Evolutionary conservation across 306 rosid genomes (phyloP).

Genomic region (Pyrus bretschneideri): DNA sequence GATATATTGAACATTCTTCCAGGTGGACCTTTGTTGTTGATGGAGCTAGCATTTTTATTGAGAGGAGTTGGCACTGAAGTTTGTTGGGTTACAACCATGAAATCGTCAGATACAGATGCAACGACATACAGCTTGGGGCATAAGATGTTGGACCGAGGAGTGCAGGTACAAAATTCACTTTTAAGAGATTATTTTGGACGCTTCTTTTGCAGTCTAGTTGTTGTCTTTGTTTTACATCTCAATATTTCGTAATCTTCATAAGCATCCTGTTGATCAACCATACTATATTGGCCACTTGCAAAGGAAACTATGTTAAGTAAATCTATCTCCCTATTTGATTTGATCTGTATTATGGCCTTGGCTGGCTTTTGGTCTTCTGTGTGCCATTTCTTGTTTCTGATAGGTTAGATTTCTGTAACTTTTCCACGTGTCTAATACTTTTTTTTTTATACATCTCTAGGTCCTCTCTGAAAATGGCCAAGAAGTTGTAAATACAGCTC

Average conservation of each 20-base stretch:
- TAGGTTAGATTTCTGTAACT: background rate
- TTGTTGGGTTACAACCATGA: constrained; percentile 69
- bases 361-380: background rate
- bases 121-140: constrained; percentile 59
- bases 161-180: constrained; percentile 41
- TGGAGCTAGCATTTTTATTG: constrained; percentile 78
- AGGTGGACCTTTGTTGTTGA: constrained; percentile 77
- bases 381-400: background rate
- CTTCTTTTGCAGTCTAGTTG: background rate
- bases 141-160: constrained; percentile 74
- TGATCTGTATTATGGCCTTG: background rate
- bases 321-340: background rate
- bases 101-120: constrained; percentile 37
- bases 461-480: constrained; percentile 70
- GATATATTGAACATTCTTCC: background rate
- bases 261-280: background rate
- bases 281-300: background rate
- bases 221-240: background rate
- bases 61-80: constrained; percentile 71
- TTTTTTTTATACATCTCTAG: constrained; percentile 16
- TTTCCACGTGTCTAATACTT: background rate
- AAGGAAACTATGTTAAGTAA: background rate
- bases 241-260: background rate
- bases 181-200: background rate
- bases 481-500: constrained; percentile 62